phyloP scores from a whole-genome alignment of 352 stramenopile species.

The Pythium dissotocum region DNA sequence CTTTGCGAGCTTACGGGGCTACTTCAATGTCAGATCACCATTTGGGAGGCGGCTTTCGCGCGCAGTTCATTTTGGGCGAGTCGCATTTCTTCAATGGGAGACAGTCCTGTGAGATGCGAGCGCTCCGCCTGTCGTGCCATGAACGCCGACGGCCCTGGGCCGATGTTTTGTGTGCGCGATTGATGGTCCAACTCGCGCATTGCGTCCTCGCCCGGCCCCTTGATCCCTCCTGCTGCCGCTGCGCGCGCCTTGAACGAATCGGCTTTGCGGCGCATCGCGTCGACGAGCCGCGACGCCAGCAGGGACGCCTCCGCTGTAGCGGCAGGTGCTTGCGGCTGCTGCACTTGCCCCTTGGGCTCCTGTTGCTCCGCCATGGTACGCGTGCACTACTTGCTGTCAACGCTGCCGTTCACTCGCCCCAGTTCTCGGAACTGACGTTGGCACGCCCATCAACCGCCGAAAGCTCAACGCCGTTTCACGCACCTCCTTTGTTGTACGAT shows the following conservation, averaged over 20 bases:
- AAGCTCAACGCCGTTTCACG: not conserved
- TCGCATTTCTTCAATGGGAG: constrained; percentile 84
- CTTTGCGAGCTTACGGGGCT: no score
- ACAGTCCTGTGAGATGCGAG: constrained; percentile 68
- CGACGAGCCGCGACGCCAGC: not conserved
- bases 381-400: no score
- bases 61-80: constrained; percentile 80
- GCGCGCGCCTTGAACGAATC: not conserved
- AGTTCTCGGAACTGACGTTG: no score
- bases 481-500: not conserved
- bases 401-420: no score
- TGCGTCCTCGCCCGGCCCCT: not conserved
- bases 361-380: not conserved
- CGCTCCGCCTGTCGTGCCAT: constrained; percentile 77
- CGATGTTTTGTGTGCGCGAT: not conserved
- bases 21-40: constrained; percentile 29
- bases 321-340: not conserved
- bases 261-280: not conserved
- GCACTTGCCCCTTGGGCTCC: no score
- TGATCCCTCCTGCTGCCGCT: not conserved
- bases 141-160: constrained; percentile 49
- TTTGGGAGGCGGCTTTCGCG: constrained; percentile 60
- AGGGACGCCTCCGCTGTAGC: not conserved
- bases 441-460: not conserved
- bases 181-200: constrained; percentile 5